These are phyloP conservation scores for Termitomyces sp. DNA, from an alignment of 768 basidiomycete species.

Conservation along the genomic window DNA sequence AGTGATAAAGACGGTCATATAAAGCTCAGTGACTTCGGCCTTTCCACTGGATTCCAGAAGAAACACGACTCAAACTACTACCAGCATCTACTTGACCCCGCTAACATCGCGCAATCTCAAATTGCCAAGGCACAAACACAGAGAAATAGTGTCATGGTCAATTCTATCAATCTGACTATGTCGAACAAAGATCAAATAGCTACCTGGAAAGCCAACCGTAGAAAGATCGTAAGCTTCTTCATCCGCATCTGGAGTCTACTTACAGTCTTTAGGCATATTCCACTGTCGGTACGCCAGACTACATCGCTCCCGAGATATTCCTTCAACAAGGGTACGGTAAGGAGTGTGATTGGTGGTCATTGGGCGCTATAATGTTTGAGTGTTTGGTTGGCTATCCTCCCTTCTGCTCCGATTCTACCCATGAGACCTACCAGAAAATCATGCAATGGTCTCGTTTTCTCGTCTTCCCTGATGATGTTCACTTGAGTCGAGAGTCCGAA, in stretches of 20 bases:
- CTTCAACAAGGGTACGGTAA: slow-evolving; percentile 95
- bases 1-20: slow-evolving; percentile 93
- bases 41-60: slow-evolving; percentile 99
- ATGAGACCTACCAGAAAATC: slow-evolving; percentile 98
- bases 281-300: slow-evolving; percentile 94
- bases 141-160: slow-evolving; percentile 95
- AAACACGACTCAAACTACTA: slow-evolving; percentile 97
- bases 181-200: slow-evolving; percentile 90
- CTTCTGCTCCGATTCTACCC: slow-evolving; percentile 92
- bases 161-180: slow-evolving; percentile 96
- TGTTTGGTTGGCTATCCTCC: slow-evolving; percentile 96
- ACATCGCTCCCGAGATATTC: slow-evolving; percentile 98
- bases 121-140: slow-evolving; percentile 41
- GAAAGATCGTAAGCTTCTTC: slow-evolving; percentile 70
- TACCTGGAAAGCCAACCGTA: slow-evolving; percentile 97
- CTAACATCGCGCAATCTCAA: slow-evolving; percentile 41
- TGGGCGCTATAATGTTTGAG: slow-evolving; percentile 98
- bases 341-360: slow-evolving; percentile 99
- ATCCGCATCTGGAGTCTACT: background rate
- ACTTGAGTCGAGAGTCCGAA: slow-evolving; percentile 87
- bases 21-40: slow-evolving; percentile 97
- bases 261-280: slow-evolving; percentile 73
- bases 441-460: slow-evolving; percentile 90
- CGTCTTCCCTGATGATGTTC: slow-evolving; percentile 89
- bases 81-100: slow-evolving; percentile 75